Base-by-base conservation (phyloP, 225 moss, liverwort and hornwort genomes). In the Sphagnum contortum region DNA sequence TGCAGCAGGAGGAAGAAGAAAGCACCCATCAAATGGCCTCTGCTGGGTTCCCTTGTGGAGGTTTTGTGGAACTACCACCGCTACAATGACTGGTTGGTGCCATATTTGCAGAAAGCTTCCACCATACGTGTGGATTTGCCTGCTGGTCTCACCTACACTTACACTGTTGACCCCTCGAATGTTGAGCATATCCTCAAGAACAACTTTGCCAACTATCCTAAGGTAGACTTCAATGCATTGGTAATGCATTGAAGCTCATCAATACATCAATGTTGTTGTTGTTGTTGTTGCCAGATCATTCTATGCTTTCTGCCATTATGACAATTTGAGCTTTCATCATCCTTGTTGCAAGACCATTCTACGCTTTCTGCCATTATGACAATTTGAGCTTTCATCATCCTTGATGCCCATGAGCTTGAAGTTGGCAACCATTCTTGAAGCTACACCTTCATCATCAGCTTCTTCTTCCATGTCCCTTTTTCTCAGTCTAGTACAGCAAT, bases 131-230 rank as follows among this genome's bases (percentile, higher is more conserved):
- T 29, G 29, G 29, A 29, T 29, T 29, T 29, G 29, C 29, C 29
- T 29, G 29, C 29, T 29, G 29, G 29, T 29, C 29, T 29, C 29
- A 29, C 29, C 29, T 29, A 29, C 29, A 29, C 29, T 29, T 29
- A 29, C 29, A 67, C 67, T n/a, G 86, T 71, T 12, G 81, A 83
- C 53, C 83, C 83, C 29, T 4, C 44, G 12, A 60, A 63, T 5
- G 73, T 83, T 11, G 83, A 86, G 72, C 64, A 81, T 59, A 13
- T 86, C 0, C 75, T 86, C 10, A 86, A 75, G 63, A 75, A 74
- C 0, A 80, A 81, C 13, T 89, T 89, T 54, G 47, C 45, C 4
- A 86, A 83, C 60, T 86, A 86, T 54, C 89, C 89, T 57, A 89
- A 89, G 77, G 88, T 88, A 69, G 57, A 45, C 7, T 12, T 46